Conservation (phyloP, 768 basidiomycete genomes). For the Rhodotorula kratochvilovae region DNA sequence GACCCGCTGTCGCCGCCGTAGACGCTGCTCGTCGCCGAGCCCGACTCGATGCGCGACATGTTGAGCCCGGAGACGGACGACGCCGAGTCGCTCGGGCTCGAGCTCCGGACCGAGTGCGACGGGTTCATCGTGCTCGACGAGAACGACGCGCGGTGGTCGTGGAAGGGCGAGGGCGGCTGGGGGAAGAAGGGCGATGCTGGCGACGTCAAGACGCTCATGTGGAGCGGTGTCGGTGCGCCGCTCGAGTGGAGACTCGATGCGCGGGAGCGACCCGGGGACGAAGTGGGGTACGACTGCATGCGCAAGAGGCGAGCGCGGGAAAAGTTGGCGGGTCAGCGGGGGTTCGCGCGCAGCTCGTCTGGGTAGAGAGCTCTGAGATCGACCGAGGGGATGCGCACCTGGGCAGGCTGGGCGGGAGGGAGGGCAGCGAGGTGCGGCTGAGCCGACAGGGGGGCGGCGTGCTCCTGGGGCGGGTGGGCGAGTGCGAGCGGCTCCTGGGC, state of each 20-base stretch:
- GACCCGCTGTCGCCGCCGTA: constrained; percentile 15
- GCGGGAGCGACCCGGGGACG: constrained; percentile 21
- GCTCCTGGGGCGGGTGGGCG: too few species aligned
- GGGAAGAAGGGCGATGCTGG: constrained; percentile 31
- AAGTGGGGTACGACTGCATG: constrained; percentile 15
- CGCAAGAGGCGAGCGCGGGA: not conserved
- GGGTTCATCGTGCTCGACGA: constrained; percentile 31
- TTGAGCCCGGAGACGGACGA: constrained; percentile 23
- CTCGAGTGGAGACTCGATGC: constrained; percentile 15
- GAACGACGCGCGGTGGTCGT: constrained; percentile 13
- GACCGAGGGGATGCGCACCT: not conserved
- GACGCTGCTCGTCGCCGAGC: constrained; percentile 17
- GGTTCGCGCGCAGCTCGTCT: too few species aligned
- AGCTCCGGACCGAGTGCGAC: constrained; percentile 22
- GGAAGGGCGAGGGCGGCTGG: constrained; percentile 31
- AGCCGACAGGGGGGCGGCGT: not conserved
- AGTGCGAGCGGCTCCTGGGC: not conserved
- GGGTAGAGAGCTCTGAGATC: too few species aligned
- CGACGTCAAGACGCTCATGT: constrained; percentile 19
- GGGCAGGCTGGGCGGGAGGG: not conserved
- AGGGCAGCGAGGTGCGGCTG: not conserved
- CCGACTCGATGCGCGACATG: constrained; percentile 21
- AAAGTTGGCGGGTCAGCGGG: not conserved
- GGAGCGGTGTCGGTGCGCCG: not conserved
- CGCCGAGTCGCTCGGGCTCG: constrained; percentile 28